These are phyloP conservation scores for Ophiostoma perfectum DNA, from an alignment of 2,329 filamentous ascomycete genomes.

Conservation along the genomic window DNA sequence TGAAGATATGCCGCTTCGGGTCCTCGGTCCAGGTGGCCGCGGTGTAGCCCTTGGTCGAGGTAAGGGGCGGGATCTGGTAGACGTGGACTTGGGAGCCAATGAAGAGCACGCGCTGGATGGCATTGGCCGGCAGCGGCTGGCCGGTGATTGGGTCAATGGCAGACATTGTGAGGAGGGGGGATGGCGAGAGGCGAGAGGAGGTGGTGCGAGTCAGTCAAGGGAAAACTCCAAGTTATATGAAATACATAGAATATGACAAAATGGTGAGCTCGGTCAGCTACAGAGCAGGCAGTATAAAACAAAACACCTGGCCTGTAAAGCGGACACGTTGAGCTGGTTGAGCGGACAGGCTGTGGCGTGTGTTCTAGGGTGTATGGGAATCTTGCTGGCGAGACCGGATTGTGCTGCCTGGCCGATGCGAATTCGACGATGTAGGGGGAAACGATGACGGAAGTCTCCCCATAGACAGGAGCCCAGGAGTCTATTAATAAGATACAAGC, in stretches of 20 bases:
- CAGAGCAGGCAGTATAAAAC: too few relatives aligned
- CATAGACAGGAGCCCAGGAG: background rate
- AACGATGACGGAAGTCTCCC: background rate
- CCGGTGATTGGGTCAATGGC: constrained; percentile 67
- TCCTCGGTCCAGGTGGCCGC: constrained; percentile 72
- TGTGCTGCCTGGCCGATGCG: constrained; percentile 10
- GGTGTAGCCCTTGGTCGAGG: constrained; percentile 71
- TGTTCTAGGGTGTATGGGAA: background rate
- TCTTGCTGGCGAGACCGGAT: background rate
- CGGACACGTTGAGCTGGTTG: background rate
- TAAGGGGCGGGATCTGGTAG: constrained; percentile 78
- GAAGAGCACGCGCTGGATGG: constrained; percentile 82
- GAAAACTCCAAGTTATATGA: too few relatives aligned
- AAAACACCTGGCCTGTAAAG: background rate
- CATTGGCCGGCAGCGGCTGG: constrained; percentile 60
- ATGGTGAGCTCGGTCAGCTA: background rate
- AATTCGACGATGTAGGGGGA: constrained; percentile 1
- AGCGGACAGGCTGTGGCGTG: too few relatives aligned
- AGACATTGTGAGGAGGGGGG: constrained; percentile 44
- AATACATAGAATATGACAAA: background rate
- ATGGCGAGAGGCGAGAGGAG: background rate
- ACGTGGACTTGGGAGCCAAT: constrained; percentile 69
- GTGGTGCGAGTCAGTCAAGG: background rate
- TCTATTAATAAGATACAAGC: background rate
- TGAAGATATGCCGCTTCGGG: constrained; percentile 74